A percentile compares a stretch with the other conserved stretches of the same genome.
Evolutionary conservation across 495 filamentous ascomycete genomes (phyloP).

Genomic region (Aspergillus leporis): DNA sequence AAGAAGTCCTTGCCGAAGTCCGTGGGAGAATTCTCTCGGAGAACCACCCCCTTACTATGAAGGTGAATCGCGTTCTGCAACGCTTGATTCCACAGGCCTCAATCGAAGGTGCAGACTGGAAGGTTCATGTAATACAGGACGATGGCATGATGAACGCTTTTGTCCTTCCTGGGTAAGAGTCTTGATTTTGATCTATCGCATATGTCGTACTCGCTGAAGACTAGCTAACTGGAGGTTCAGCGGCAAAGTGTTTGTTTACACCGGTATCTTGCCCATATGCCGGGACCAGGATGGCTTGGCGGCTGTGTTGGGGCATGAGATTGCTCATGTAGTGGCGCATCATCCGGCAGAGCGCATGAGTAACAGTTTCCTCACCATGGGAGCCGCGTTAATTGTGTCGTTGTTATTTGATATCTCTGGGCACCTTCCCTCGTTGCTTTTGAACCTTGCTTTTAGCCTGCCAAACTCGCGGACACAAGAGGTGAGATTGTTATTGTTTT

Average conservation of each 20-base stretch:
- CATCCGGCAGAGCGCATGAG: slow-evolving; percentile 79
- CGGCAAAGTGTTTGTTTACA: slow-evolving; percentile 92
- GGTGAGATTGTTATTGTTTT: slow-evolving; percentile 27
- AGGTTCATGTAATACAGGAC: slow-evolving; percentile 81
- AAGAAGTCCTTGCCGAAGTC: slow-evolving; percentile 50
- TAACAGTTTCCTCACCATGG: slow-evolving; percentile 55
- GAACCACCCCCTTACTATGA: slow-evolving; percentile 48
- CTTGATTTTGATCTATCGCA: not conserved
- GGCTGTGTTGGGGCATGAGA: slow-evolving; percentile 87
- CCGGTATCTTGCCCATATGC: slow-evolving; percentile 75
- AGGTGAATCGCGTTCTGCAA: slow-evolving; percentile 69
- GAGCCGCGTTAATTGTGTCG: slow-evolving; percentile 51
- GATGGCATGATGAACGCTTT: slow-evolving; percentile 71
- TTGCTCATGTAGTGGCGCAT: slow-evolving; percentile 85
- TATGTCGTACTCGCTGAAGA: not conserved
- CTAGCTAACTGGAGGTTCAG: slow-evolving; percentile 30
- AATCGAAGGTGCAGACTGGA: slow-evolving; percentile 67
- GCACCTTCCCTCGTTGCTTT: slow-evolving; percentile 35
- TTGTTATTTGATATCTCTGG: slow-evolving; percentile 54
- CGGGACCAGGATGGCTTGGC: slow-evolving; percentile 74
- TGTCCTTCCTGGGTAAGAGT: slow-evolving; percentile 71
- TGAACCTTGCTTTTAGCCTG: slow-evolving; percentile 64
- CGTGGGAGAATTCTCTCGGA: slow-evolving; percentile 49
- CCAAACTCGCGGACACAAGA: slow-evolving; percentile 74
- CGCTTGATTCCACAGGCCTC: slow-evolving; percentile 70